phyloP scores from a whole-genome alignment of 805 yeast genomes.

The Candida anglica region DNA sequence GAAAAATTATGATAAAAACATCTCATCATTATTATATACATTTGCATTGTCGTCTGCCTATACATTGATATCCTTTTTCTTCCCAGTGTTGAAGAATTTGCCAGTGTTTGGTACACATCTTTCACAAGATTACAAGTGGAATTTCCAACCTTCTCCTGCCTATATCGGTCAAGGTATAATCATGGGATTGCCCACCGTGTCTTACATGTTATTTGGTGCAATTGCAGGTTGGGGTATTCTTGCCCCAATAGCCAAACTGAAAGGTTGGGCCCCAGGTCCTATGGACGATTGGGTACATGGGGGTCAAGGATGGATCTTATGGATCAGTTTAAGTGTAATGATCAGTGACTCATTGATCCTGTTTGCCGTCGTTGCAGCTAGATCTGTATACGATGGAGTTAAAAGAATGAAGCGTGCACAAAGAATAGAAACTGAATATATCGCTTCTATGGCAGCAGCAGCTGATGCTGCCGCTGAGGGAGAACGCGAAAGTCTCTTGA shows the following conservation, averaged over 20 bases:
- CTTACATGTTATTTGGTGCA: conserved; percentile 88
- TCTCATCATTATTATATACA: conserved; percentile 55
- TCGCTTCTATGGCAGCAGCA: background rate
- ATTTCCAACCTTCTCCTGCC: conserved; percentile 94
- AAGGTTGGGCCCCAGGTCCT: conserved; percentile 87
- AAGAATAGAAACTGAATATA: background rate
- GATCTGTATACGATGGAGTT: conserved; percentile 27
- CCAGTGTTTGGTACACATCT: conserved; percentile 73
- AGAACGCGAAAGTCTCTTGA: too few relatives aligned
- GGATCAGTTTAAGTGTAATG: conserved; percentile 93
- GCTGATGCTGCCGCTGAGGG: too few relatives aligned
- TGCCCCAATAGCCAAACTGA: conserved; percentile 70
- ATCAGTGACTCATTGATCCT: conserved; percentile 86
- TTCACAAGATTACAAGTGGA: conserved; percentile 71
- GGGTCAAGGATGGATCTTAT: conserved; percentile 95
- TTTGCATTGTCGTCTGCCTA: conserved; percentile 68
- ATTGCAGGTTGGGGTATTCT: conserved; percentile 87
- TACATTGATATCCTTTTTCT: conserved; percentile 66
- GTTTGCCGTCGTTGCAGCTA: conserved; percentile 56
- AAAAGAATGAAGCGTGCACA: background rate
- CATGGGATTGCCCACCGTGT: conserved; percentile 91
- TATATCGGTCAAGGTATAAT: conserved; percentile 96
- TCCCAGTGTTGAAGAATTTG: conserved; percentile 62
- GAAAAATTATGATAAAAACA: conserved; percentile 47
- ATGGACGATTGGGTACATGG: conserved; percentile 92